Evolutionary conservation across 345 rosid genomes (phyloP).

Genomic region (Kernera saxatilis): DNA sequence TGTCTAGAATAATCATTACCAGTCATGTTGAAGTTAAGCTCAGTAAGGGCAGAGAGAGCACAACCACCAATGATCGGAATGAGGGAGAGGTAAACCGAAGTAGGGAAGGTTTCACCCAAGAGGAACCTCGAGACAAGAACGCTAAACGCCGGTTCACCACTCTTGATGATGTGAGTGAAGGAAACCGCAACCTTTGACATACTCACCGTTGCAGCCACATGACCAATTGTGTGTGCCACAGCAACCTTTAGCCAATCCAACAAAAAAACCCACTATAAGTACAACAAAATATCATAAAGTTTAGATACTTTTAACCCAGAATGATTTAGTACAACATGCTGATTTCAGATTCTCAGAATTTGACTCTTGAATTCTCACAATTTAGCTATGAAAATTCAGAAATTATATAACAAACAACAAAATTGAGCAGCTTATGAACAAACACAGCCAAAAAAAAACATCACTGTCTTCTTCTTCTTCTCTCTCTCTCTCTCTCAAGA

Average conservation of each 20-base stretch:
- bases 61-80: constrained; percentile 98
- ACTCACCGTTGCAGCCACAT: constrained; percentile 98
- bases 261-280: constrained; percentile 9
- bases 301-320: neutral
- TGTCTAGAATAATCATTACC: constrained; percentile 42
- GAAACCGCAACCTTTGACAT: constrained; percentile 99
- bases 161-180: constrained; percentile 96
- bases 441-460: constrained; percentile 22
- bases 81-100: constrained; percentile 76
- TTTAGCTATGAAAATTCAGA: neutral
- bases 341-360: neutral
- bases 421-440: constrained; percentile 6
- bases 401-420: neutral
- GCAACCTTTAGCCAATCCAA: constrained; percentile 59
- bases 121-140: constrained; percentile 85
- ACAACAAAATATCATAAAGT: neutral
- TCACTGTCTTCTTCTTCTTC: constrained; percentile 23
- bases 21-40: constrained; percentile 96
- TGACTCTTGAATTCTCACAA: neutral
- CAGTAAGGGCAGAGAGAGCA: constrained; percentile 92
- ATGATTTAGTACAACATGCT: neutral
- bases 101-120: constrained; percentile 84
- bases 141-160: constrained; percentile 98
- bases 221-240: constrained; percentile 98
- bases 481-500: constrained; percentile 23